Percentiles rank a stretch among this genome's conserved stretches.
These are phyloP conservation scores for Phytophthora idaei DNA, from an alignment of 352 stramenopile species.

Conservation along the genomic window DNA sequence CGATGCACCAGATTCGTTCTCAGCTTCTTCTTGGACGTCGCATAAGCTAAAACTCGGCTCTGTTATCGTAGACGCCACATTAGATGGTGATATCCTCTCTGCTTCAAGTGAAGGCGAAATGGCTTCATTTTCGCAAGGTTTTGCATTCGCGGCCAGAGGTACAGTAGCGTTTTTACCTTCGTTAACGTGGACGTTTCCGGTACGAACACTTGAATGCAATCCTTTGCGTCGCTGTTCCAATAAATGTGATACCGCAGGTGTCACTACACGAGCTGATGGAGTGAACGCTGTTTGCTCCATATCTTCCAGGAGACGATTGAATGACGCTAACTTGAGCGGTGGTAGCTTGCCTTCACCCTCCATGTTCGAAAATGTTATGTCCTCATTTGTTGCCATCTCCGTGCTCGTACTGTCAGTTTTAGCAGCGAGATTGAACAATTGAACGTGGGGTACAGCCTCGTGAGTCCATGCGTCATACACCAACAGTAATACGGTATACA, in stretches of 20 bases:
- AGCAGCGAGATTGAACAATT: neutral
- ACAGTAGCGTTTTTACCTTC: conserved; percentile 2
- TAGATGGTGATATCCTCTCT: neutral
- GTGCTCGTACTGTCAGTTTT: conserved; percentile 1
- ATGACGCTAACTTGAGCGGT: conserved; percentile 5
- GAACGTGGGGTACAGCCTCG: neutral
- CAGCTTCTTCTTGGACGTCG: conserved; percentile 4
- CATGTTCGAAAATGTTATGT: neutral
- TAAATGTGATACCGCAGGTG: conserved; percentile 25
- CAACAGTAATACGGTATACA: conserved; percentile 13
- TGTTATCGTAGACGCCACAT: neutral
- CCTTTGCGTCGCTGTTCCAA: conserved; percentile 33
- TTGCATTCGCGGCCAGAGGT: neutral
- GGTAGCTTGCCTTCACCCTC: neutral
- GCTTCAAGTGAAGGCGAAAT: neutral
- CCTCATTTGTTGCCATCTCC: neutral
- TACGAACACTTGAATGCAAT: conserved; percentile 5
- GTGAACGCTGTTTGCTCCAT: conserved; percentile 31
- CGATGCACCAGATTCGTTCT: neutral
- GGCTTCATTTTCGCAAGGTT: neutral
- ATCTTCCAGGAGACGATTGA: conserved; percentile 14
- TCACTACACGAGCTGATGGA: conserved; percentile 22
- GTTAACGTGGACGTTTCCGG: neutral
- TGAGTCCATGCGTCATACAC: conserved; percentile 22
- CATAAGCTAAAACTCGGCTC: neutral